phyloP scores from a whole-genome alignment of 345 rosid species.

The Psidium friedrichsthalianum region DNA sequence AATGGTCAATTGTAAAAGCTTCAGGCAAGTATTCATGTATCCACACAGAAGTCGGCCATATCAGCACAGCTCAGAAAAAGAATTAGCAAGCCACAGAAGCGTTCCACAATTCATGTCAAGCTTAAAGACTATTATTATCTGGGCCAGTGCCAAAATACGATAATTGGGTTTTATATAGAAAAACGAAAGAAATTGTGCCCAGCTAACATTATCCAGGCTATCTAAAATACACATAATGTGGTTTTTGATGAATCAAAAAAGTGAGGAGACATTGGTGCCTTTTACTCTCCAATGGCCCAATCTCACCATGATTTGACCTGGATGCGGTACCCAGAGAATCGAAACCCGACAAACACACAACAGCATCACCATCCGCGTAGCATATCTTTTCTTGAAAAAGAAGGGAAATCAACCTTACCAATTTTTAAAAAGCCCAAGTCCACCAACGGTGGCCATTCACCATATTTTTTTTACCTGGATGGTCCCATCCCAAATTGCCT shows the following conservation, averaged over 20 bases:
- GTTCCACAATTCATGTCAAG: not conserved
- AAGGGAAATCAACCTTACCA: not conserved
- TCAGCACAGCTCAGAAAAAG: not conserved
- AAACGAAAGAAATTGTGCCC: not conserved
- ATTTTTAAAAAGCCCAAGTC: not conserved
- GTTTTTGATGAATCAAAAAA: not conserved
- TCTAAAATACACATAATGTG: not conserved
- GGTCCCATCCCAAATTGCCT: not conserved
- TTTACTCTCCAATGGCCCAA: too few species aligned
- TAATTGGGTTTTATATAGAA: too few species aligned
- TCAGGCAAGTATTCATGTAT: too few species aligned
- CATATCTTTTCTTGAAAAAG: not conserved
- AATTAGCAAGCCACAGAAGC: not conserved
- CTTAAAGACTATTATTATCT: not conserved
- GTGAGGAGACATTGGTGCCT: not conserved
- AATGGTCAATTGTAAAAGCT: too few species aligned
- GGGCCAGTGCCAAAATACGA: too few species aligned
- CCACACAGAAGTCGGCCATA: too few species aligned
- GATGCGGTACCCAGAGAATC: slow-evolving; percentile 4
- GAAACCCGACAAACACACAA: slow-evolving; percentile 26
- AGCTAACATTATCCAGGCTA: too few species aligned
- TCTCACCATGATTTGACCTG: slow-evolving; percentile 7
- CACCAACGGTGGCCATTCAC: slow-evolving; percentile 37
- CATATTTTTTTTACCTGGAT: not conserved
- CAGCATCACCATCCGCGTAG: not conserved